Percentiles rank a stretch among this genome's conserved stretches.
These are phyloP conservation scores for Oryza glumipatula DNA, from an alignment of 176 grass and related monocot species.

Conservation along the genomic window DNA sequence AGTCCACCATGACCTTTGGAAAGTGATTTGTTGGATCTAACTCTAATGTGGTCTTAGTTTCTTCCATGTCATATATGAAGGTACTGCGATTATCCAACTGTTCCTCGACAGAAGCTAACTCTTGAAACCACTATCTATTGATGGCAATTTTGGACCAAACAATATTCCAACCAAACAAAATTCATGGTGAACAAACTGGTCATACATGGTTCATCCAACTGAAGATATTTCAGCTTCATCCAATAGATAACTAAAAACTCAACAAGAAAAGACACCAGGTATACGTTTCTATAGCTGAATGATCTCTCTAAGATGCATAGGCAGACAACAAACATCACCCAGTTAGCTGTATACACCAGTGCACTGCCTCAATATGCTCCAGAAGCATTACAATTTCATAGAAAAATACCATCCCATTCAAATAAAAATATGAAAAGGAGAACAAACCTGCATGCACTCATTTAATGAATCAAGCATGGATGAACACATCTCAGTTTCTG, in stretches of 20 bases:
- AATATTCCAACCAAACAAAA: not conserved
- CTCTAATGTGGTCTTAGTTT: not conserved
- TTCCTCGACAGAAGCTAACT: not conserved
- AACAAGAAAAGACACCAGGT: not conserved
- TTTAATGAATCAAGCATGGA: constrained; percentile 95
- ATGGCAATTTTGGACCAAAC: not conserved
- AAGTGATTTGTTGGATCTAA: not conserved
- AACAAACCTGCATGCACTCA: constrained; percentile 88
- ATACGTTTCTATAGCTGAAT: not conserved
- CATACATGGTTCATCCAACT: not conserved
- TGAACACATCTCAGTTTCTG: constrained; percentile 93
- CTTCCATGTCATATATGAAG: not conserved
- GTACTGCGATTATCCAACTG: not conserved
- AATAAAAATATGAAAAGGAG: not conserved
- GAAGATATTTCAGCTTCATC: not conserved
- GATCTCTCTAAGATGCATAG: not conserved
- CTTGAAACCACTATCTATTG: not conserved
- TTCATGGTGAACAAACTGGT: not conserved
- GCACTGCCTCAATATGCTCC: too few relatives aligned
- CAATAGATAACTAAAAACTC: not conserved
- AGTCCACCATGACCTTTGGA: not conserved
- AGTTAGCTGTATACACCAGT: constrained; percentile 2
- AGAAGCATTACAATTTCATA: not conserved
- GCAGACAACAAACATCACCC: not conserved
- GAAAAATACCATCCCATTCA: not conserved